Conservation (phyloP, 2,329 filamentous ascomycete species). For the Aspergillus sp. region DNA sequence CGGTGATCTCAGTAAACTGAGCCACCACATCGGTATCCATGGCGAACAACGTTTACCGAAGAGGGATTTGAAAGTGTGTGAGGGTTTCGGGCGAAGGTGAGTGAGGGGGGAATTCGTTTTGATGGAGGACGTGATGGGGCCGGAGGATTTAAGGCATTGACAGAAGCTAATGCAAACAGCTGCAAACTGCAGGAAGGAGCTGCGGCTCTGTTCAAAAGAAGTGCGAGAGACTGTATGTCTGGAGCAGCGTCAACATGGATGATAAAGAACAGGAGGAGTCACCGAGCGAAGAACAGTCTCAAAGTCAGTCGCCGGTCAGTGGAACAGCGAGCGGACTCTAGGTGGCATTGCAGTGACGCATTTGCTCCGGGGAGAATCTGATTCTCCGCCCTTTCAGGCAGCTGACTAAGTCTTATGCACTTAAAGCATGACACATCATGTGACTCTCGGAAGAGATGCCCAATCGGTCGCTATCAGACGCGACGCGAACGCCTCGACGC, state of each 20-base stretch:
- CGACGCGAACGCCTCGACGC: slow-evolving; percentile 5
- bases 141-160: slow-evolving; percentile 6
- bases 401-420: not conserved
- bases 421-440: not conserved
- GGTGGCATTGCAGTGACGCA: slow-evolving; percentile 15
- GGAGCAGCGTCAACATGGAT: not conserved
- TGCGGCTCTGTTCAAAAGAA: not conserved
- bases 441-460: not conserved
- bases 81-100: not conserved
- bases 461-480: not conserved
- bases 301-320: not conserved
- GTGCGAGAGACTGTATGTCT: not conserved
- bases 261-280: not conserved
- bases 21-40: slow-evolving; percentile 72
- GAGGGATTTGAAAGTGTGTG: not conserved
- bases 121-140: not conserved
- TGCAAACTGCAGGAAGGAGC: slow-evolving; percentile 25
- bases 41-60: slow-evolving; percentile 15
- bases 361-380: slow-evolving; percentile 9
- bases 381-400: slow-evolving; percentile 2
- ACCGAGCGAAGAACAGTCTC: too few species aligned
- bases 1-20: slow-evolving; percentile 80
- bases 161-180: slow-evolving; percentile 27
- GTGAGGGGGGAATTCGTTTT: not conserved
- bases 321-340: not conserved